Percentiles rank a stretch among this genome's conserved stretches.
These are phyloP conservation scores for Dictyostelium firmibasis DNA, from an alignment of 78 protist genomes.

Conservation along the genomic window DNA sequence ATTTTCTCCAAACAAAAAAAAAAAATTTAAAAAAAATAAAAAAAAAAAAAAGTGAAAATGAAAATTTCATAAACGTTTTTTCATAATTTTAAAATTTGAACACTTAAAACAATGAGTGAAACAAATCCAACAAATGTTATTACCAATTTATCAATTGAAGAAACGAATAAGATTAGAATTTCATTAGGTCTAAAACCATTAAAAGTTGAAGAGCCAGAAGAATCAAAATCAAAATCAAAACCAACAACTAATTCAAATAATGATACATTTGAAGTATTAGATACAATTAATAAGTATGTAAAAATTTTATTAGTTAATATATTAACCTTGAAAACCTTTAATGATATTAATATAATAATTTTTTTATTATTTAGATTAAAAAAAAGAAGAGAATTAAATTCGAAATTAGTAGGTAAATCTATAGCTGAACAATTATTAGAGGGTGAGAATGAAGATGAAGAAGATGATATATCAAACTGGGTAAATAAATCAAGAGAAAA, in stretches of 20 bases:
- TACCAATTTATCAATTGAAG: conserved; percentile 48
- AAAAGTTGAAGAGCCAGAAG: background rate
- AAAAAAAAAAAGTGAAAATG: too few relatives aligned
- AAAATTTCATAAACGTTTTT: background rate
- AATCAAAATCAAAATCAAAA: conserved; percentile 9
- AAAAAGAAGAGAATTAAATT: conserved; percentile 43
- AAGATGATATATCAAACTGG: conserved; percentile 39
- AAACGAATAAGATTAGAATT: conserved; percentile 52
- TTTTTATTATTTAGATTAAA: too few relatives aligned
- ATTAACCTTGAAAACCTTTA: too few relatives aligned
- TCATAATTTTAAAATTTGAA: background rate
- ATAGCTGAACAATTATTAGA: conserved; percentile 63
- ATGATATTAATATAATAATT: too few relatives aligned
- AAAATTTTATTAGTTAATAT: too few relatives aligned
- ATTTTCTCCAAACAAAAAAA: too few relatives aligned
- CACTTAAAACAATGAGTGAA: background rate
- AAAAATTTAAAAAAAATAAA: background rate
- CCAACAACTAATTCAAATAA: background rate
- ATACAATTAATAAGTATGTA: conserved; percentile 6
- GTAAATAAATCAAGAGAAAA: conserved; percentile 20
- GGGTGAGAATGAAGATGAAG: conserved; percentile 20
- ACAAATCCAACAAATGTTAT: background rate
- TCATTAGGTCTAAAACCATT: conserved; percentile 74
- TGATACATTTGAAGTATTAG: background rate
- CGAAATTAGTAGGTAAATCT: conserved; percentile 17